Conservation (phyloP, 1,284 basidiomycete species). For the Clitocybe nebularis region DNA sequence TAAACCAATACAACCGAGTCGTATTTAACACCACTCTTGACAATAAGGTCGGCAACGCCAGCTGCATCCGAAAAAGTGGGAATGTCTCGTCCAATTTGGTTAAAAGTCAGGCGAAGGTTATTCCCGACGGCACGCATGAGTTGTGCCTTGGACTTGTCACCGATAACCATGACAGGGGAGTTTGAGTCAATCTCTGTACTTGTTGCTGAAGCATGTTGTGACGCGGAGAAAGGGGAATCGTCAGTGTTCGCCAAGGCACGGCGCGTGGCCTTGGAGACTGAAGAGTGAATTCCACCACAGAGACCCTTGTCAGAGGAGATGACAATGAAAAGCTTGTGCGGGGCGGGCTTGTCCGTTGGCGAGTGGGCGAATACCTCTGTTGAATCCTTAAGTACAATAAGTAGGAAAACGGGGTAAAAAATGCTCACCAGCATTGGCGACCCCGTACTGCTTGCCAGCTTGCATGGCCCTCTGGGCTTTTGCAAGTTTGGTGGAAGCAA, state of each 20-base stretch:
- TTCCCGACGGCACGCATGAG: conserved; percentile 66
- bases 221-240: conserved; percentile 53
- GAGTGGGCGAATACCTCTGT: conserved; percentile 82
- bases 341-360: conserved; percentile 53
- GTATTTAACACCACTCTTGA: conserved; percentile 82
- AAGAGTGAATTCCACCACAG: conserved; percentile 99
- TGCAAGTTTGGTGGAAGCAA: conserved; percentile 95
- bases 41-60: conserved; percentile 90
- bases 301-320: conserved; percentile 99
- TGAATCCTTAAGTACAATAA: not conserved
- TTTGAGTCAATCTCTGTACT: conserved; percentile 48
- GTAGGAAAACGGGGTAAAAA: conserved; percentile 3
- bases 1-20: conserved; percentile 89
- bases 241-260: conserved; percentile 52
- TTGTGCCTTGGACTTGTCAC: conserved; percentile 98
- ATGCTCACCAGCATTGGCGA: conserved; percentile 85
- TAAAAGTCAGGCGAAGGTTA: conserved; percentile 87
- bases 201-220: conserved; percentile 26
- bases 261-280: conserved; percentile 88
- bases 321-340: conserved; percentile 87
- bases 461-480: conserved; percentile 96
- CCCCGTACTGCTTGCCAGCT: conserved; percentile 91
- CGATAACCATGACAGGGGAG: conserved; percentile 81
- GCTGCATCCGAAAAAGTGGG: conserved; percentile 97
- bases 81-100: conserved; percentile 96